Base-by-base conservation (phyloP, 352 stramenopile species). In the Aphanomyces cochlioides region DNA sequence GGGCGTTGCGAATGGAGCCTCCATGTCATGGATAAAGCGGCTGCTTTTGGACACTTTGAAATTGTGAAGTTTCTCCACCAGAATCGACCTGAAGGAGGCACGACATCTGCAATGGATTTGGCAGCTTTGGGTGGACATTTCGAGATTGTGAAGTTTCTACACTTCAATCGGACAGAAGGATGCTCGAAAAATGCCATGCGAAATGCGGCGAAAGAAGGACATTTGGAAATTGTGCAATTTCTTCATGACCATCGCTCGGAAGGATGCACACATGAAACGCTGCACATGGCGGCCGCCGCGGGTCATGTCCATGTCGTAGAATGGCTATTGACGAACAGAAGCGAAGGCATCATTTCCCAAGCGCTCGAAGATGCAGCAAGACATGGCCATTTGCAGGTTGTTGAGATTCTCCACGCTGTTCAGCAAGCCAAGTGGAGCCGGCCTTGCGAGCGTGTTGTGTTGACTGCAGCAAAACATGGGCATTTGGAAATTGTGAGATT, bases 291-390 rank as follows among this genome's bases (percentile, higher is more conserved):
- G 6, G 73, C 72, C n/a, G 75, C 58, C 1, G 70, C 75, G 48
- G 74, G 76, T 3, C 40, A 78, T 28, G 64, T 79, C 68, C 47
- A 67, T 8, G 39, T 84, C 34, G 74, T 78, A 1, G 34, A 74
- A 56, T 87, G 81, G 66, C 58, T 88, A 6, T 75, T 85, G 66
- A 64, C 65, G 21, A 43, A 78, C 38, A 50, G 72, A 1, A 76
- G 15, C 7, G 73, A 78, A 67, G 73, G 75, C 12, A 74, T 59
- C 56, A 75, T 74, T 28, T 72, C 72, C 47, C 74, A 75, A 15
- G 79, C 81, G 19, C 69, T 86, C 48, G 63, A 78, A 47, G 73
- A 81, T 37, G 81, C 79, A 19, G 76, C 76, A 38, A 76, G 77
- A 41, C 59, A 45, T 36, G 81, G 79, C 2, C 78, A 88, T 36